These are phyloP conservation scores for Apostasia shenzhenica DNA, from an alignment of 106 monocot species.

Conservation along the genomic window DNA sequence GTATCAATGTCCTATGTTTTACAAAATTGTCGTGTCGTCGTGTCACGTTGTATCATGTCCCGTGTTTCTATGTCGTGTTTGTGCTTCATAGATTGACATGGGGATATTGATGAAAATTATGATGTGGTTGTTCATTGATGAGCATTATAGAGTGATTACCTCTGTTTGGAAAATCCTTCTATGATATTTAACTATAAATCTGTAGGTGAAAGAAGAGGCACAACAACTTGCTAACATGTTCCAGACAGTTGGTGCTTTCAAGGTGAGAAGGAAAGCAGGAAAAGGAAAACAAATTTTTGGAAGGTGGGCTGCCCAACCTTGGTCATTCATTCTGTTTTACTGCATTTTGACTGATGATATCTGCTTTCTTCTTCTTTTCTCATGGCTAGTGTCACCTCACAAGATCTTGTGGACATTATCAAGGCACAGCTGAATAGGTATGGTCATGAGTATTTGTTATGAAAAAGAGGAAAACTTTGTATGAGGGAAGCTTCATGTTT, in stretches of 20 bases:
- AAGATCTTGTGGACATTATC: conserved; percentile 91
- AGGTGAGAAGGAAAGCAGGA: conserved; percentile 80
- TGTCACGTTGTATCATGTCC: too few species aligned
- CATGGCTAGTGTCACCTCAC: conserved; percentile 69
- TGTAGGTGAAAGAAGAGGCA: conserved; percentile 93
- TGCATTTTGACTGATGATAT: background rate
- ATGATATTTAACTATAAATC: background rate
- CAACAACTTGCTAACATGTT: conserved; percentile 77
- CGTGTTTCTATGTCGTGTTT: too few species aligned
- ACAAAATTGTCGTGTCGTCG: too few species aligned
- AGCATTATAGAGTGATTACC: too few species aligned
- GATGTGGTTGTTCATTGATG: too few species aligned
- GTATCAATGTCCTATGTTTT: too few species aligned
- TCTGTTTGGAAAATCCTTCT: background rate
- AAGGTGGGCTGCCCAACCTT: conserved; percentile 36
- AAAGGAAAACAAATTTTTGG: conserved; percentile 93
- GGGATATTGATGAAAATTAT: too few species aligned
- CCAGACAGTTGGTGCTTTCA: conserved; percentile 82
- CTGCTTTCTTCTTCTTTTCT: background rate
- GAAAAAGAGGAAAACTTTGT: background rate
- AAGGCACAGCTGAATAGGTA: conserved; percentile 93
- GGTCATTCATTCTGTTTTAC: background rate
- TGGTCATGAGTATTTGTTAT: background rate
- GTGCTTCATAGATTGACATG: too few species aligned
- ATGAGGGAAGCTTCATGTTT: background rate